Conservation (phyloP, 495 filamentous ascomycete genomes). For the Collariella sp. region DNA sequence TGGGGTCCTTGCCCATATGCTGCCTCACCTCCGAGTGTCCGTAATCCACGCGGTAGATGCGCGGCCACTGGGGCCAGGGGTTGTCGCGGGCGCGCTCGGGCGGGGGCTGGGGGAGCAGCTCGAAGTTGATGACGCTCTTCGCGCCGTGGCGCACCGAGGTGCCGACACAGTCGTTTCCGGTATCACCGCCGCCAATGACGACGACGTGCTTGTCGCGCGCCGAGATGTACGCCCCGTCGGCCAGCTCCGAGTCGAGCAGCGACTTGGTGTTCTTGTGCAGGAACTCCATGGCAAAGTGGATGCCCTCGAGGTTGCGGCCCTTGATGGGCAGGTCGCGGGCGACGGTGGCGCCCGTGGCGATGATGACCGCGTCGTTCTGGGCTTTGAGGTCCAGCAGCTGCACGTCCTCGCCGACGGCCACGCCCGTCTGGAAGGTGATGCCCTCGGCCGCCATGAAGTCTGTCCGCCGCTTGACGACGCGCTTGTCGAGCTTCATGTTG, state of each 20-base stretch:
- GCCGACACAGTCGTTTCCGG: constrained; percentile 98
- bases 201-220: constrained; percentile 96
- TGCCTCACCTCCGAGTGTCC: constrained; percentile 95
- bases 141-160: constrained; percentile 97
- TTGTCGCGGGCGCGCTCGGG: constrained; percentile 92
- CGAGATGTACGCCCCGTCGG: constrained; percentile 85
- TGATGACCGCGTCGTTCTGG: constrained; percentile 76
- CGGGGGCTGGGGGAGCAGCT: constrained; percentile 90
- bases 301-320: constrained; percentile 81
- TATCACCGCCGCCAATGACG: constrained; percentile 97
- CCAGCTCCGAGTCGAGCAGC: constrained; percentile 82
- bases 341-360: constrained; percentile 95
- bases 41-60: constrained; percentile 97
- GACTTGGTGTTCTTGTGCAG: constrained; percentile 98
- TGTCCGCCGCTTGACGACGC: constrained; percentile 88
- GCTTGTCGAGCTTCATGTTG: constrained; percentile 99
- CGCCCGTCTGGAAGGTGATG: constrained; percentile 69
- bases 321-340: constrained; percentile 92
- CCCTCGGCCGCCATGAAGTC: constrained; percentile 96
- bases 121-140: constrained; percentile 95
- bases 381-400: constrained; percentile 67
- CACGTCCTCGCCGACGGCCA: constrained; percentile 72
- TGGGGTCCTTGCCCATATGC: constrained; percentile 94
- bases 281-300: constrained; percentile 99
- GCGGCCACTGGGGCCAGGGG: constrained; percentile 98